Evolutionary conservation across 2,329 filamentous ascomycete genomes (phyloP).

Genomic region (Ascochyta clinopodiicola): DNA sequence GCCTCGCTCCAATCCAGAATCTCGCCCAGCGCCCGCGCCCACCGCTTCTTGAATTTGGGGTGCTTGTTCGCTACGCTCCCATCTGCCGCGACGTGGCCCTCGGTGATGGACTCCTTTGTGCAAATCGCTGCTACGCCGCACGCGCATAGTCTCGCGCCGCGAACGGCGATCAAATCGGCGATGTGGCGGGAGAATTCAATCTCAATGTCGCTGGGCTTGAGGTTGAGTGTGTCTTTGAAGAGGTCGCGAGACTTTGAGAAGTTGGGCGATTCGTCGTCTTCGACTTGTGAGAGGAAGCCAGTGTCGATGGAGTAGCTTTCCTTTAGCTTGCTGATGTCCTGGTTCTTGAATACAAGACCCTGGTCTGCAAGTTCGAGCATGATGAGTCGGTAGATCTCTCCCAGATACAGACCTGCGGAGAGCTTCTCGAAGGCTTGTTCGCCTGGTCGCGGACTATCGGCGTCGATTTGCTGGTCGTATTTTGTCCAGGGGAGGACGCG

Average conservation of each 20-base stretch:
- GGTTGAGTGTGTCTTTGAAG: constrained; percentile 30
- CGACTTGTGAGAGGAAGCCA: constrained; percentile 86
- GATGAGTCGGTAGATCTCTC: constrained; percentile 54
- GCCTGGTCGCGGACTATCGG: constrained; percentile 53
- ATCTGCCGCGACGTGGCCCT: constrained; percentile 49
- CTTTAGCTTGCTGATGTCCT: constrained; percentile 76
- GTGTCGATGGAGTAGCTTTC: constrained; percentile 86
- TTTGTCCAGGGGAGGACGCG: constrained; percentile 82
- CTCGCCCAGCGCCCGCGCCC: constrained; percentile 50
- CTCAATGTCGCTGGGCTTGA: constrained; percentile 33
- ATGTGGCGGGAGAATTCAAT: constrained; percentile 36
- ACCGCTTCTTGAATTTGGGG: constrained; percentile 50
- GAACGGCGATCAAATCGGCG: constrained; percentile 42
- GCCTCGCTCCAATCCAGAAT: constrained; percentile 43
- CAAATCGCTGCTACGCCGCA: constrained; percentile 50
- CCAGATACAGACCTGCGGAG: constrained; percentile 55
- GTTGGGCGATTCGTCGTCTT: constrained; percentile 60
- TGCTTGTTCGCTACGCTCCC: constrained; percentile 51
- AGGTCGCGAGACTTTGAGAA: constrained; percentile 28
- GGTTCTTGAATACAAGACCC: constrained; percentile 75
- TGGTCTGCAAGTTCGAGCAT: constrained; percentile 67
- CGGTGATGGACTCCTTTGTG: constrained; percentile 36
- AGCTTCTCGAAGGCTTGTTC: constrained; percentile 57
- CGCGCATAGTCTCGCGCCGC: constrained; percentile 47
- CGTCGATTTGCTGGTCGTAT: constrained; percentile 59